These are phyloP conservation scores for Podila clonocystis DNA, from an alignment of 192 early-diverging fungal genomes.

Conservation along the genomic window DNA sequence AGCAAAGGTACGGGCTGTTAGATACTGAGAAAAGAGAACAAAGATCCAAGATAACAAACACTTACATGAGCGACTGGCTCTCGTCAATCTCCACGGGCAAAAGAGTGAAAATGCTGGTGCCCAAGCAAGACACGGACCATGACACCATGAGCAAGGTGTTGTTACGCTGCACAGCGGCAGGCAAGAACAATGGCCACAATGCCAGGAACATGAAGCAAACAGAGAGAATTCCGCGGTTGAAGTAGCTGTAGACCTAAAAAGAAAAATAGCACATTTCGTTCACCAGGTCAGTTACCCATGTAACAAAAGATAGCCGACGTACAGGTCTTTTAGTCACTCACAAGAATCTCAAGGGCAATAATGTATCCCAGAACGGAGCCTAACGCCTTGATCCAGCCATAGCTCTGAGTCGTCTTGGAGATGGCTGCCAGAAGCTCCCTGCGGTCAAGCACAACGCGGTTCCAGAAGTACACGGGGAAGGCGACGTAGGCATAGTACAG, in stretches of 20 bases:
- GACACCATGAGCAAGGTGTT: conserved; percentile 58
- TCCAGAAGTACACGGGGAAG: conserved; percentile 92
- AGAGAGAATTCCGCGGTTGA: conserved; percentile 76
- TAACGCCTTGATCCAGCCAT: conserved; percentile 38
- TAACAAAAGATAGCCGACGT: not conserved
- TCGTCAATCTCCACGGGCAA: conserved; percentile 90
- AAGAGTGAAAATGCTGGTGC: conserved; percentile 86
- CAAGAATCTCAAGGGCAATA: conserved; percentile 79
- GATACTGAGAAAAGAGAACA: not conserved
- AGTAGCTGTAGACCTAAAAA: conserved; percentile 85
- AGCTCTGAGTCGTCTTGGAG: conserved; percentile 15
- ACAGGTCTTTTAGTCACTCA: conserved; percentile 43
- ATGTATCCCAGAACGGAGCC: conserved; percentile 65
- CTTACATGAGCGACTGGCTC: conserved; percentile 74
- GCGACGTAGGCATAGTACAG: conserved; percentile 91
- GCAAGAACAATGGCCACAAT: conserved; percentile 73
- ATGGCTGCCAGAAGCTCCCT: conserved; percentile 33
- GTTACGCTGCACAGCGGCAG: conserved; percentile 55
- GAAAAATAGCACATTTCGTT: not conserved
- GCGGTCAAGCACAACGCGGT: conserved; percentile 59
- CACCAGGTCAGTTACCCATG: not conserved
- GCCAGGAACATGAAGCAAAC: conserved; percentile 72
- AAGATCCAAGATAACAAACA: not conserved
- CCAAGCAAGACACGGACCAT: conserved; percentile 76
- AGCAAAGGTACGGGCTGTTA: not conserved